Evolutionary conservation across 495 filamentous ascomycete genomes (phyloP), one percentile per base, ranked within the genome.

Genomic region (Penicillium coffeae): DNA sequence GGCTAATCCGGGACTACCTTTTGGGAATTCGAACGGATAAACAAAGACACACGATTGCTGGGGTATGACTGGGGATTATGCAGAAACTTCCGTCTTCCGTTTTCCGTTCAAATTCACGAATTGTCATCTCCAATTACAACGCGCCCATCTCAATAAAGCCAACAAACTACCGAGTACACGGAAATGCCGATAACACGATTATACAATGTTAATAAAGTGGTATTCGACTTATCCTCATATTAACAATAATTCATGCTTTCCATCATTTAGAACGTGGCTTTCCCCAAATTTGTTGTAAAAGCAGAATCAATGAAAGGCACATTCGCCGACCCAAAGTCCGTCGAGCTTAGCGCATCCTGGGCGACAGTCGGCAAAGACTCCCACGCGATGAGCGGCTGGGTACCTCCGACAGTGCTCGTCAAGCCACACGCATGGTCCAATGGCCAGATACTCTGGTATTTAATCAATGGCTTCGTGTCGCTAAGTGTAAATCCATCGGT

Each of bases 321-420:
- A 27, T 47, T 57, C 0, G 45, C 59, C 18, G 27, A 25, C 6
- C 53, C 59, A 48, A 63, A 60, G 21, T 63, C 59, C 2, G 59
- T 63, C 1, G 56, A 55, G 12, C 52, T 45, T 48, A 63, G 27
- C 1, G 59, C 56, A 46, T 41, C 22, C 34, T 55, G 59, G 2
- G 55, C 59, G 9, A 40, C 52, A 3, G 53, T 36, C 3, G 71
- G 61, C 55, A 81, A 42, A n/a, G 65, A 72, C 50, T 80, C 77
- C 74, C 76, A 80, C 3, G 77, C 77, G 50, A 80, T 68, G 44
- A 81, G 48, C 9, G 77, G 77, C 65, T 80, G 76, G 19, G 63
- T 58, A 5, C 75, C 77, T 12, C 76, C 78, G 19, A 75, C 66
- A 1, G 60, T 66, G 5, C 21, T 50, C 5, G 73, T 78, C 12